phyloP scores from a whole-genome alignment of 805 yeast species.

The Ogataea polymorpha region DNA sequence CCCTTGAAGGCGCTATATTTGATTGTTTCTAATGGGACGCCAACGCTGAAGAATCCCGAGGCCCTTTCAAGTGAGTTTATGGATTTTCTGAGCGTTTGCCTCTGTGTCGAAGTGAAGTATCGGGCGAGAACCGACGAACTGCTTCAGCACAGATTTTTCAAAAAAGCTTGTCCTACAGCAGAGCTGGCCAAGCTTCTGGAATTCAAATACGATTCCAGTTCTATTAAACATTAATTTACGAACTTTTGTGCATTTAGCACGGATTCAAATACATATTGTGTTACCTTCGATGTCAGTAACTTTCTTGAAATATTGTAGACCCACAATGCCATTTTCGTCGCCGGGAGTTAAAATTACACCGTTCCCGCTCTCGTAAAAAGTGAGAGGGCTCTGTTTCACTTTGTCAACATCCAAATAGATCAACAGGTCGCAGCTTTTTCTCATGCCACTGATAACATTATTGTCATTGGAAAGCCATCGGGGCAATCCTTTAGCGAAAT shows the following conservation, averaged over 20 bases:
- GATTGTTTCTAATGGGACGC: conserved; percentile 97
- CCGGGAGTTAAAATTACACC: conserved; percentile 73
- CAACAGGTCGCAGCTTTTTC: conserved; percentile 52
- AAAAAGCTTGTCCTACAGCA: conserved; percentile 56
- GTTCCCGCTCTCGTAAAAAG: conserved; percentile 64
- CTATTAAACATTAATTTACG: conserved; percentile 7
- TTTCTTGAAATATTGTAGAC: conserved; percentile 39
- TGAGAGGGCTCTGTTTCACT: conserved; percentile 42
- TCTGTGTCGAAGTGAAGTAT: conserved; percentile 89
- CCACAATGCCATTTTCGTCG: conserved; percentile 49
- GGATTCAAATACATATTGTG: not conserved
- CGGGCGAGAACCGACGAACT: conserved; percentile 90
- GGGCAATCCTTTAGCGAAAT: conserved; percentile 65
- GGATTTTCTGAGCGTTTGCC: conserved; percentile 83
- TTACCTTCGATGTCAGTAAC: conserved; percentile 25
- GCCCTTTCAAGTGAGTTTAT: conserved; percentile 70
- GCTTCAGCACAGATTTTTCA: conserved; percentile 69
- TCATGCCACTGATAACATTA: conserved; percentile 68
- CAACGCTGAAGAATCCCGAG: conserved; percentile 82
- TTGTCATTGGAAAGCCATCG: conserved; percentile 13
- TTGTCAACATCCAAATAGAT: conserved; percentile 59
- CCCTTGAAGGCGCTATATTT: conserved; percentile 91
- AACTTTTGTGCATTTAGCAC: conserved; percentile 1
- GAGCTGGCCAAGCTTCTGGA: conserved; percentile 58
- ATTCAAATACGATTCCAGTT: conserved; percentile 22